phyloP scores from a whole-genome alignment of 139 green algal species.

The Chlorella vulgaris region DNA sequence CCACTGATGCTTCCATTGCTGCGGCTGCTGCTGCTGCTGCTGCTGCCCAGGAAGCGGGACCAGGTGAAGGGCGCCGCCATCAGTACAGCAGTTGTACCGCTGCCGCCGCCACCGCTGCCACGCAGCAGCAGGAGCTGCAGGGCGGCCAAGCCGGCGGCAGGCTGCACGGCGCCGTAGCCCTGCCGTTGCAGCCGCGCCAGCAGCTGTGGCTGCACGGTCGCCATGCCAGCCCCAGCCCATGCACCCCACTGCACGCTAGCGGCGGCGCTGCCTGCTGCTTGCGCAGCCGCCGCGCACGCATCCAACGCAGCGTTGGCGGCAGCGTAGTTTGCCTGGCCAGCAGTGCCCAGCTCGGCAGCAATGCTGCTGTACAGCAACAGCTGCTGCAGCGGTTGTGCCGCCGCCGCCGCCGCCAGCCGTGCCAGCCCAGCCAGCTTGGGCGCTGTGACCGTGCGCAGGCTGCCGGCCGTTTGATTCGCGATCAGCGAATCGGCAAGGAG shows the following conservation, averaged over 20 bases:
- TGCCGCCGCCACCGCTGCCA: not conserved
- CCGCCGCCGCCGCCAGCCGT: not conserved
- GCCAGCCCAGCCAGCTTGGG: constrained; percentile 53
- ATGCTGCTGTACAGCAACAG: constrained; percentile 81
- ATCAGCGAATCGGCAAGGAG: constrained; percentile 76
- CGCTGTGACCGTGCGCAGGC: constrained; percentile 39
- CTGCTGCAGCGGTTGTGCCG: constrained; percentile 41
- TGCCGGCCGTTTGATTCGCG: constrained; percentile 47
- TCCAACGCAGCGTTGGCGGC: constrained; percentile 80
- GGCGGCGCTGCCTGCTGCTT: not conserved
- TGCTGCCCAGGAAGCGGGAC: constrained; percentile 42
- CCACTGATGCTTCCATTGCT: too few species aligned
- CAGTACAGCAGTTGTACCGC: not conserved
- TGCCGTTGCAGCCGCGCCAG: constrained; percentile 53
- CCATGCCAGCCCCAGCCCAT: constrained; percentile 87
- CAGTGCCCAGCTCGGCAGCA: constrained; percentile 72
- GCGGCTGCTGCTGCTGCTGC: not conserved
- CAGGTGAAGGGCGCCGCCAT: constrained; percentile 50
- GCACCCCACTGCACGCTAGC: constrained; percentile 83
- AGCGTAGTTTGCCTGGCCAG: constrained; percentile 80
- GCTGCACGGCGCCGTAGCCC: constrained; percentile 60
- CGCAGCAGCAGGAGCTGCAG: not conserved
- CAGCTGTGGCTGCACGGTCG: constrained; percentile 71
- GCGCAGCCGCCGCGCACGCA: not conserved
- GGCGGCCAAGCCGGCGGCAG: not conserved